Base-by-base conservation (phyloP, 202 grass and related monocot species). In the Hordeum pubiflorum region DNA sequence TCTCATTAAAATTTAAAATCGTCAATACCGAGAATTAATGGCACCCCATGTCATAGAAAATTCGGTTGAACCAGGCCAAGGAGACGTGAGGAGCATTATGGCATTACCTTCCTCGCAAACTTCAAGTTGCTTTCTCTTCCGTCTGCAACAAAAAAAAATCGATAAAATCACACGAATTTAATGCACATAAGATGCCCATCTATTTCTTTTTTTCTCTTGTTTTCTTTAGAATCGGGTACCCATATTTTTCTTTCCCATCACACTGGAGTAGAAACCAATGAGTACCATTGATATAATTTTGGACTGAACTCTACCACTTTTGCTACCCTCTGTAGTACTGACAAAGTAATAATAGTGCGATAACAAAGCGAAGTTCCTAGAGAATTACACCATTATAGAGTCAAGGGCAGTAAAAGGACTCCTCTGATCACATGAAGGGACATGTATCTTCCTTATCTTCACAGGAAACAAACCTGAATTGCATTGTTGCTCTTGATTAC, bases 71-170 rank as follows among this genome's bases (percentile, higher is more conserved):
- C 26, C 70, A 75, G 70, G 69, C 54, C 69, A 71, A 64, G 59
- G 85, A 91, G 85, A 91, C 79, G 85, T 88, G 85, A 68, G 74
- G 54, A 82, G 89, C 89, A 88, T 80, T 75, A 82, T 40, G 79
- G 89, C 89, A 88, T 80, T 75, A 82, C 52, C 73, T 91, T n/a
- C 78, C 26, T 85, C 27, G 33, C 81, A 82, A 79, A 86, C 60
- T 79, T 89, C 68, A 26, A 58, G 64, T 79, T 79, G 75, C 59
- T 83, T 37, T 79, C 83, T 75, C 52, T 66, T 70, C 61, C 32
- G 23, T 63, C 78, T 78, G 44, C 69, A 60, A 48, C 48, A 72
- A 65, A 44, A 81, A 73, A 66, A 37, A 67, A 68, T 56, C 10
- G 55, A 62, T 48, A 39, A 74, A 85, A 82, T 70, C 41, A 74